Conservation (phyloP, 202 grass and related monocot species). For the Digitaria exilis region DNA sequence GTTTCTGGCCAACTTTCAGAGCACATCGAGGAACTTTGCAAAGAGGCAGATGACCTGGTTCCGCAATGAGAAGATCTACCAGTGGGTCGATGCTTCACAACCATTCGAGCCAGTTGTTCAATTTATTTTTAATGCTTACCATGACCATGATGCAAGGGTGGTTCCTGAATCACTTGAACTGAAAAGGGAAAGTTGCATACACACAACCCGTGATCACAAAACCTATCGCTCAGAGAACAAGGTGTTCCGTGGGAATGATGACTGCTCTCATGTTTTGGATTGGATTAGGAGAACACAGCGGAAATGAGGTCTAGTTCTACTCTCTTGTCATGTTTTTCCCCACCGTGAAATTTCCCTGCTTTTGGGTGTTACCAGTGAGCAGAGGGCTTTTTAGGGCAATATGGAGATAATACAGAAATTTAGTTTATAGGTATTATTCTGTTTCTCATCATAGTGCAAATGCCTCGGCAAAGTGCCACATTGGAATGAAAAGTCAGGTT, state of each 20-base stretch:
- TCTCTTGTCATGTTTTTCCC: neutral
- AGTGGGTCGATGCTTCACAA: slow-evolving; percentile 69
- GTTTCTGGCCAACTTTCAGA: slow-evolving; percentile 75
- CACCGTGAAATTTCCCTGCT: neutral
- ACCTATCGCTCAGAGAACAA: slow-evolving; percentile 65
- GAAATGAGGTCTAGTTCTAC: slow-evolving; percentile 14
- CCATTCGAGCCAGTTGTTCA: slow-evolving; percentile 62
- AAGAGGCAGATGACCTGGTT: slow-evolving; percentile 93
- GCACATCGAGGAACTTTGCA: slow-evolving; percentile 77
- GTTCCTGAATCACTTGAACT: slow-evolving; percentile 73
- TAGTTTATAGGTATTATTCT: neutral
- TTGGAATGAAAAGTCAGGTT: slow-evolving; percentile 12
- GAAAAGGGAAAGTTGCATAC: slow-evolving; percentile 58
- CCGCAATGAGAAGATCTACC: slow-evolving; percentile 77
- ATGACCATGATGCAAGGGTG: slow-evolving; percentile 31
- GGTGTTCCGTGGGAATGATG: slow-evolving; percentile 63
- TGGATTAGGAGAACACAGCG: slow-evolving; percentile 74
- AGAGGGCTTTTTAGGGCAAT: neutral
- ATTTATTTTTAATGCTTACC: slow-evolving; percentile 68
- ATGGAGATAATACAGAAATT: neutral
- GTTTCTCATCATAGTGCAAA: slow-evolving; percentile 6
- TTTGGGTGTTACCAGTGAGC: neutral
- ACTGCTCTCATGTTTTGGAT: slow-evolving; percentile 58
- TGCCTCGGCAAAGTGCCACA: neutral
- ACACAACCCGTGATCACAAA: slow-evolving; percentile 61